Evolutionary conservation across 2,329 filamentous ascomycete species (phyloP), one percentile per base, ranked within the genome.

Genomic region (Fusarium duplospermum): DNA sequence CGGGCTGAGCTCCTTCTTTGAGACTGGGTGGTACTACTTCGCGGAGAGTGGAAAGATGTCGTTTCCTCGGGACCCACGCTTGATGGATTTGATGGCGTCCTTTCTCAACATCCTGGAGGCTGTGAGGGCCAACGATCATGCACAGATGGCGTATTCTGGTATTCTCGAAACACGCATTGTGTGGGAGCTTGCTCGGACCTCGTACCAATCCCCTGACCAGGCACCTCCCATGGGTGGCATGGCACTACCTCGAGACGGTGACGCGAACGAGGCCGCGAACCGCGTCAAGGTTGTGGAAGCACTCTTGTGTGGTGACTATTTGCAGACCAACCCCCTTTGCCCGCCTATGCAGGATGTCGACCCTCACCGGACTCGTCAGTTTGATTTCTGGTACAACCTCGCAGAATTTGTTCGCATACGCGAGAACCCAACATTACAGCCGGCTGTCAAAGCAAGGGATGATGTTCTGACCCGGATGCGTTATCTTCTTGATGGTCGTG

Each of bases 371-470:
- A 84, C 86, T 36, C 87, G 91, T 35, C 92, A 95, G 74, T 86
- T 93, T 62, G 90, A 94, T 69, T 98, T 98, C 83, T 98, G 95
- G 95, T 90, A 92, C 79, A 88, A 89, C 29, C 86, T 98, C 18
- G 94, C 91, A 60, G 89, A 93, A 71, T 90, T 91, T 42, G 84
- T 91, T 22, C 89, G 88, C 40, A 80, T 83, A 33, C 89, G 91
- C 71, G 90, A 93, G 68, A 88, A 91, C 40, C 85, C 88, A 57
- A 84, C 84, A 35, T 84, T 88, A 7, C 79, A 79, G 3, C 67
- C 73, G 31, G 73, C 80, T 78, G 67, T 84, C 83, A 67, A 90
- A 87, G 76, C 86, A 63, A 89, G 94, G 38, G 92, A 95, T 62
- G 88, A 91, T 29, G 89, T 90, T 2, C 85, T 98, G 33, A 83